Evolutionary conservation across 148 eudicot genomes (phyloP), one percentile per base, ranked within the genome.

Genomic region (Nepenthes mirabilis): DNA sequence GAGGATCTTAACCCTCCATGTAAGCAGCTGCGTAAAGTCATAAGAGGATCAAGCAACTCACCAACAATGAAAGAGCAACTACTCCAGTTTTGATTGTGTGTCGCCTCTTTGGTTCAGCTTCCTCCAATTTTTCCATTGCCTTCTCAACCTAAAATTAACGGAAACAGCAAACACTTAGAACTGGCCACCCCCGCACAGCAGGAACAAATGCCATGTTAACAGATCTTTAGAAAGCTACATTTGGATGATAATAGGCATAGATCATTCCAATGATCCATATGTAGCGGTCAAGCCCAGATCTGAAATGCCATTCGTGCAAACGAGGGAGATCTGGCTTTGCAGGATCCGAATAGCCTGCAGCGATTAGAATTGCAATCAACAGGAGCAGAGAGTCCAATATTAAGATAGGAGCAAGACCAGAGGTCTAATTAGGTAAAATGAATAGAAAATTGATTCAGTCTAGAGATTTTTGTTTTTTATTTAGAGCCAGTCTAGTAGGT

Each of bases 271-370:
- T 76, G 61, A 91, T 88, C 98, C 98, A 91, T 62, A 91, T 80
- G 68, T 91, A 88, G 35, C 98, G 96, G 79, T 91, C 98, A 74
- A 91, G 88, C 65, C 98, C 98, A 59, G 98, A 91, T 80, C 98
- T 82, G 68, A 91, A 91, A 68, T 91, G 98, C 98, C 98, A 91
- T 58, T 91, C 98, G 55, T 88, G 91, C 57, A 86, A 64, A 51
- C 82, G 85, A 72, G 96, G 88, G 60, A 91, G 79, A 71, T 86
- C 88, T 34, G 95, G 98, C 76, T 91, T 88, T 68, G 88, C 98
- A 59, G 98, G 98, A 80, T 88, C 98, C 59, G 68, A 59, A 70
- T 91, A 91, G 11, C 86, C 98, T 91, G 84, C 57, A 64, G 76
- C 54, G 9, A 11, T 23, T 37, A 55, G 58, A 33, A 55, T 3